phyloP scores from a whole-genome alignment of 495 filamentous ascomycete species.

The Amniculicola lignicola region DNA sequence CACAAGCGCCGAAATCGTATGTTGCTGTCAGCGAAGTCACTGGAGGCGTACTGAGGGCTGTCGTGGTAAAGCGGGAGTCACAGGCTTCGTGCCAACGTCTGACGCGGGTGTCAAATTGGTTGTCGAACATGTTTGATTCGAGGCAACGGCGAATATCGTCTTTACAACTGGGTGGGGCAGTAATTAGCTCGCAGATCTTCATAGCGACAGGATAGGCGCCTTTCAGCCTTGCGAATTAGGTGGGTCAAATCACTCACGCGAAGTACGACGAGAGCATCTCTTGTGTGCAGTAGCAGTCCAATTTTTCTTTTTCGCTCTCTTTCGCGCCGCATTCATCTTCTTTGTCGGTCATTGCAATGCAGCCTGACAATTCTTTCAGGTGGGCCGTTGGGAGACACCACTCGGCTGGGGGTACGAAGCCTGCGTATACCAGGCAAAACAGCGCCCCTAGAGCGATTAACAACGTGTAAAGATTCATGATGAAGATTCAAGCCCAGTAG shows the following conservation, averaged over 20 bases:
- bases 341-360: conserved; percentile 9
- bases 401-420: conserved; percentile 9
- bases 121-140: conserved; percentile 12
- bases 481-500: too few species aligned
- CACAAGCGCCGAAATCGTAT: conserved; percentile 9
- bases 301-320: background rate
- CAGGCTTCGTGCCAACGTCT: background rate
- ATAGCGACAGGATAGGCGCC: background rate
- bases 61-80: background rate
- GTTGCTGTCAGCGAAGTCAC: background rate
- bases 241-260: conserved; percentile 1
- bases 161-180: background rate
- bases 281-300: conserved; percentile 7
- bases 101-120: background rate
- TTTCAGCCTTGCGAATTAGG: background rate
- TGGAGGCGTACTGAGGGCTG: background rate
- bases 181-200: background rate
- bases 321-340: conserved; percentile 9
- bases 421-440: background rate
- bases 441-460: too few species aligned
- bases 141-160: background rate
- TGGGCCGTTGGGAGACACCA: conserved; percentile 3
- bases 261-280: conserved; percentile 9
- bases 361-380: conserved; percentile 7
- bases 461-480: too few species aligned